Base-by-base conservation (phyloP, 2,329 filamentous ascomycete genomes). In the Clarireedia paspali region DNA sequence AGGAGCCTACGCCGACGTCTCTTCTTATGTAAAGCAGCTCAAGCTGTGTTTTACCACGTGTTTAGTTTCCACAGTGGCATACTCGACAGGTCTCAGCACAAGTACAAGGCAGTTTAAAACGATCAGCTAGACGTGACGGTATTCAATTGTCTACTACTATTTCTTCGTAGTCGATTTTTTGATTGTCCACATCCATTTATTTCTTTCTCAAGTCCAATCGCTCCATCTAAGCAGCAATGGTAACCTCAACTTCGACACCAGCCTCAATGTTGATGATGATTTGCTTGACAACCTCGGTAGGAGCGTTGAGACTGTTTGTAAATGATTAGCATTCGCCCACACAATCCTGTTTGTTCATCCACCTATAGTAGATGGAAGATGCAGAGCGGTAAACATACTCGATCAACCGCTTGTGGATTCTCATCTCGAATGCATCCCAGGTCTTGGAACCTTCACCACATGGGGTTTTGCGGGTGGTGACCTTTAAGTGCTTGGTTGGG, bases 381-480 rank as follows among this genome's bases (percentile, higher is more conserved):
- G 10, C 10, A 45, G 20, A 20, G 20, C 10, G 10, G 6, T 20
- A 17, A 38, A 82, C 84, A 70, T 74, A 89, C 84, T 96, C 91
- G 73, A 96, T 96, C 73, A 96, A 83, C 70, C 91, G 88, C 88
- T 96, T 96, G 85, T 96, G 91, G 75, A 96, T 95, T 80, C 92
- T 88, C 91, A 99, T 95, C 87, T 99, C 92, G 78, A 82, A 99
- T 77, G 83, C 86, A 76, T 97, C 94, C 94, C 94, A 99, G 73
- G 94, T 99, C 90, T 99, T 99, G 78, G 88, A 95, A 80, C 94
- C 94, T 85, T 99, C 94, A 88, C 94, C 94, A 80, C 89, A 94
- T 75, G 94, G 94, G 66, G 94, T 97, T 88, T 99, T 99, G 73
- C 94, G 88, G 82, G 94, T 69, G 56, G 66, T 68, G 49, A 70